Base-by-base conservation (phyloP, 1,284 basidiomycete genomes). In the Athelia sp. region DNA sequence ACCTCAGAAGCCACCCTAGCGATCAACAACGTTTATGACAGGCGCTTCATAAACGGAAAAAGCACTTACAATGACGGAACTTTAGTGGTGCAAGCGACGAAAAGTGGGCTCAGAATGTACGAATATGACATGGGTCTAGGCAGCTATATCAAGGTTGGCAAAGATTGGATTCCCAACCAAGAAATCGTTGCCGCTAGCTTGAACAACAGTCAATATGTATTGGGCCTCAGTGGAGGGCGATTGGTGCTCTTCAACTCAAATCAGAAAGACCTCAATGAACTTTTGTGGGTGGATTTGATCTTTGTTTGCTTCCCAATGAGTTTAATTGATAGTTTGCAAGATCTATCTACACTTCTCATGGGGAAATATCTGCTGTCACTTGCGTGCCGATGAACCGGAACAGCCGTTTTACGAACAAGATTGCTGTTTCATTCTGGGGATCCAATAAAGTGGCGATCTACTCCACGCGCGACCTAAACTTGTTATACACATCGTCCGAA, bases 401-500 rank as follows among this genome's bases (percentile, higher is more conserved):
- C 4, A 76, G 76, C 54, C 58, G 64, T 31, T 84, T 70, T 49
- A 65, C 83, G 2, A 62, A 62, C 11, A 59, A 75, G 36, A 67
- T 85, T 15, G 81, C 81, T 0, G 79, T 90, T 19, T 82, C 84
- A 0, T 90, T 90, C 54, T 98, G 95, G 93, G 75, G 74, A 21
- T 77, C 79, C 1, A 82, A 86, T 52, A 61, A 70, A 19, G 75
- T 94, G 34, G 71, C 83, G 48, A 64, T 96, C 15, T 72, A 88
- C 47, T 64, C 68, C 1, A 60, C 48, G 2, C 47, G 59, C 3
- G 50, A 56, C n/a, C 70, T 89, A 36, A 56, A 57, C 21, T 70
- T 71, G 9, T 52, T 76, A 2, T 75, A 71, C 49, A 71, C 70
- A 58, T 75, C 80, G 2, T 59, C 62, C 15, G 56, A 67, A 3